A percentile compares a stretch with the other conserved stretches of the same genome.
These are phyloP conservation scores for Penicillium olsonii DNA, from an alignment of 2,329 filamentous ascomycete genomes.

Conservation along the genomic window DNA sequence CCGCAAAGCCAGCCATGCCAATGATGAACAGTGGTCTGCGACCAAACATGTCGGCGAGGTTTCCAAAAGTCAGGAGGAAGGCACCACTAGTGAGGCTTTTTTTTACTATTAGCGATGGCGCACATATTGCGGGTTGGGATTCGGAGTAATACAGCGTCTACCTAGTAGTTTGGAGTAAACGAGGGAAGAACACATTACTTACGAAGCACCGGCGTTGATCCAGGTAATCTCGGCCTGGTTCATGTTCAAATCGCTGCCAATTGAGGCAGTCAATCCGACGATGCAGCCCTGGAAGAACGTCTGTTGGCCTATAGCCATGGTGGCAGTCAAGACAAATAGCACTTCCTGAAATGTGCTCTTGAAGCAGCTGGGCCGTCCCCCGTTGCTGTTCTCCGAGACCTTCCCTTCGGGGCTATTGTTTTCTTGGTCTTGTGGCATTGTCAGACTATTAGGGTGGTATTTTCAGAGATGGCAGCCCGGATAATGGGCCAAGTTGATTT, in stretches of 20 bases:
- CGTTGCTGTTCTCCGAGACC: constrained; percentile 3
- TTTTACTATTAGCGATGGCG: constrained; percentile 8
- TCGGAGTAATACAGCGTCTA: too few species aligned
- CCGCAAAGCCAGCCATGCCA: constrained; percentile 61
- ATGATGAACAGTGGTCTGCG: constrained; percentile 61
- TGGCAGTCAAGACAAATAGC: constrained; percentile 66
- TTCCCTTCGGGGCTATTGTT: constrained; percentile 8
- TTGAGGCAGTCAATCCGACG: constrained; percentile 64
- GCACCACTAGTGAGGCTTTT: constrained; percentile 61
- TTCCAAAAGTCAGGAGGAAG: constrained; percentile 67
- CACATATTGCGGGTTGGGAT: not conserved
- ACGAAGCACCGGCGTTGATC: constrained; percentile 65
- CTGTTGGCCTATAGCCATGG: constrained; percentile 65
- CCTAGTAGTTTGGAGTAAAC: too few species aligned
- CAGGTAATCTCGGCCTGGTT: constrained; percentile 67
- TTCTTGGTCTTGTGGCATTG: constrained; percentile 13
- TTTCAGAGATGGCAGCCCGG: not conserved
- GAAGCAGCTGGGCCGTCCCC: constrained; percentile 49
- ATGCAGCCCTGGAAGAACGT: constrained; percentile 61
- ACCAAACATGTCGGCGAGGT: constrained; percentile 67
- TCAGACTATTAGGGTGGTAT: not conserved
- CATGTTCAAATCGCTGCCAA: constrained; percentile 63
- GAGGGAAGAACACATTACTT: constrained; percentile 22
- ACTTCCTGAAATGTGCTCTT: constrained; percentile 63
- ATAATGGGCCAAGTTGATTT: too few species aligned